Conservation (phyloP, 805 yeast species). For the Monosporozyma solicola region DNA sequence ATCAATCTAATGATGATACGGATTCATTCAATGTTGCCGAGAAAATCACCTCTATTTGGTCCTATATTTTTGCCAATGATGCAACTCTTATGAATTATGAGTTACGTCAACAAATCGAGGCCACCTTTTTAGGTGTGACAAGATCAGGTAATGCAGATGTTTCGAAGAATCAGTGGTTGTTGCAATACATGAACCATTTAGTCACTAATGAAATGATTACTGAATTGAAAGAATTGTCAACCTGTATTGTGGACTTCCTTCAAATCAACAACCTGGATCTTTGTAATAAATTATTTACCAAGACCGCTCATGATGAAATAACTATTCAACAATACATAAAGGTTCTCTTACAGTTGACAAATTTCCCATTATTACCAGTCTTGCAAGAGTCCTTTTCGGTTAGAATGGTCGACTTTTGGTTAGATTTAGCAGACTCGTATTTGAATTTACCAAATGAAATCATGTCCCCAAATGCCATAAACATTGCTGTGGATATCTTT, state of each 20-base stretch:
- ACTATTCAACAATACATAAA: conserved; percentile 34
- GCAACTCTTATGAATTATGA: conserved; percentile 26
- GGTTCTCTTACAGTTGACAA: conserved; percentile 44
- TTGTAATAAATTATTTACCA: conserved; percentile 27
- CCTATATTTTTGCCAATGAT: conserved; percentile 23
- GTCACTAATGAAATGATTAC: conserved; percentile 25
- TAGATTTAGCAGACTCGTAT: conserved; percentile 50
- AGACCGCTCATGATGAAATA: neutral
- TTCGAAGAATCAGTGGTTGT: conserved; percentile 25
- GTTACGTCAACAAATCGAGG: conserved; percentile 23
- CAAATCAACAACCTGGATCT: conserved; percentile 26
- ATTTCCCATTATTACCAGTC: conserved; percentile 48
- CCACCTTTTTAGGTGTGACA: conserved; percentile 25
- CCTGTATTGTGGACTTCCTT: conserved; percentile 27
- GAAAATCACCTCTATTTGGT: conserved; percentile 20
- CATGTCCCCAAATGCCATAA: conserved; percentile 20
- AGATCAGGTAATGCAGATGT: conserved; percentile 15
- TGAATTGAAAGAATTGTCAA: conserved; percentile 27
- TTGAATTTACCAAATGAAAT: conserved; percentile 31
- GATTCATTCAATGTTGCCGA: conserved; percentile 22
- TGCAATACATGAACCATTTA: conserved; percentile 27
- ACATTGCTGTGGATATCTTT: conserved; percentile 35
- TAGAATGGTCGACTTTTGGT: conserved; percentile 60
- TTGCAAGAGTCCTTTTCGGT: conserved; percentile 49
- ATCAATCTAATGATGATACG: conserved; percentile 16